Evolutionary conservation across 2,329 filamentous ascomycete genomes (phyloP).

Genomic region (Aspergillus brunneoviolaceus): DNA sequence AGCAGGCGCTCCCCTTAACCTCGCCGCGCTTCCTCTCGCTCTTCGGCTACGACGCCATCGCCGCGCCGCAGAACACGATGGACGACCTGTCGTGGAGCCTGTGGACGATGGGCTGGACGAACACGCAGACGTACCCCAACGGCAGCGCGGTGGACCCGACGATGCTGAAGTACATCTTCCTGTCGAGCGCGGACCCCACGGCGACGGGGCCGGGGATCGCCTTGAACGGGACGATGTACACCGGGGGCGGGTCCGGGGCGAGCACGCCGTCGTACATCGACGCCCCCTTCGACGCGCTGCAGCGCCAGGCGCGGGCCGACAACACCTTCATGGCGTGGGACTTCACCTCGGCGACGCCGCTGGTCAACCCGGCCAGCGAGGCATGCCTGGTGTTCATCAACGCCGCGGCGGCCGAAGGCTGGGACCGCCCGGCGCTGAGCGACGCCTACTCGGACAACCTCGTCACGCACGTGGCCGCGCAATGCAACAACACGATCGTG

Average conservation of each 20-base stretch:
- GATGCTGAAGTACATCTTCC: conserved; percentile 3
- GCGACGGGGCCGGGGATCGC: conserved; percentile 26
- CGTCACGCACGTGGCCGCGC: conserved; percentile 55
- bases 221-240: conserved; percentile 50
- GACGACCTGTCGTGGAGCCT: conserved; percentile 11
- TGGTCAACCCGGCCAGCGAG: conserved; percentile 40
- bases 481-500: conserved; percentile 64
- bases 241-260: conserved; percentile 52
- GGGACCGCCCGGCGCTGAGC: conserved; percentile 33
- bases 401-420: conserved; percentile 39
- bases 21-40: conserved; percentile 44
- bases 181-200: conserved; percentile 29
- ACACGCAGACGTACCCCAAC: conserved; percentile 13
- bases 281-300: conserved; percentile 57
- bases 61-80: conserved; percentile 34
- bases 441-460: conserved; percentile 53
- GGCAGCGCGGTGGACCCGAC: conserved; percentile 12
- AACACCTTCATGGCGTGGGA: conserved; percentile 62
- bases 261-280: conserved; percentile 50
- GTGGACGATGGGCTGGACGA: conserved; percentile 1
- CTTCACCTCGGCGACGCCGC: conserved; percentile 50
- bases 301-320: conserved; percentile 54
- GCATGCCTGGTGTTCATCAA: conserved; percentile 60
- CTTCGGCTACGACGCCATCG: conserved; percentile 59
- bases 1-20: conserved; percentile 49